Base-by-base conservation (phyloP, 1,284 basidiomycete genomes). In the Takashimella tepidaria region DNA sequence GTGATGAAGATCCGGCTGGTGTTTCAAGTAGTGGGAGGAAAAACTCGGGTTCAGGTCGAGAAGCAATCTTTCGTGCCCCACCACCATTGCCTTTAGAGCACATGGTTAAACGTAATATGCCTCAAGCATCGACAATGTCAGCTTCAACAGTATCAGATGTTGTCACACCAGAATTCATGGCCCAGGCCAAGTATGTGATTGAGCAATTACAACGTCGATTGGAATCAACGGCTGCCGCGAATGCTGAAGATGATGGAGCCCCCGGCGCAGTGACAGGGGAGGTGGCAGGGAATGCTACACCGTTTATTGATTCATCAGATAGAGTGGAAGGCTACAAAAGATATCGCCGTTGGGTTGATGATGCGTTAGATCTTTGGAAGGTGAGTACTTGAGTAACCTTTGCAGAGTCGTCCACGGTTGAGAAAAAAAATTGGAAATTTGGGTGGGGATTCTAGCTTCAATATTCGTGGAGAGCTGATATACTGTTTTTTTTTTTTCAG, bases 281-380 rank as follows among this genome's bases (percentile, higher is more conserved):
- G 37, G 57, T 47, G 88, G 44, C 78, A 90, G 41, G 83, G 4
- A 56, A 55, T 25, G 50, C 55, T 31, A 59, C 60, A 4, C 52
- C 59, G 3, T 55, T 88, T 16, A 77, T 89, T 19, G 92, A 96
- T 71, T 88, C 91, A 2, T 88, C 86, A 13, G 92, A 96, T 72
- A 87, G 89, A 22, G 63, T 72, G 1, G 67, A 68, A 47, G 76
- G 76, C 58, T 88, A 91, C 54, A 85, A 88, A 65, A 88, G 90
- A 1, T 93, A 89, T 69, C 81, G 84, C 55, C 87, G 91, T 54
- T 77, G 76, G 76, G 73, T 77, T 20, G 70, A 73, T 55, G 63
- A 64, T 20, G 70, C 72, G 66, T 79, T 97, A 54, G 90, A 95
- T 70, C 80, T 85, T n/a, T 97, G 93, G 93, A 92, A 92, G 45